phyloP scores from a whole-genome alignment of 176 grass and related monocot genomes.

The Eragrostis nindensis region DNA sequence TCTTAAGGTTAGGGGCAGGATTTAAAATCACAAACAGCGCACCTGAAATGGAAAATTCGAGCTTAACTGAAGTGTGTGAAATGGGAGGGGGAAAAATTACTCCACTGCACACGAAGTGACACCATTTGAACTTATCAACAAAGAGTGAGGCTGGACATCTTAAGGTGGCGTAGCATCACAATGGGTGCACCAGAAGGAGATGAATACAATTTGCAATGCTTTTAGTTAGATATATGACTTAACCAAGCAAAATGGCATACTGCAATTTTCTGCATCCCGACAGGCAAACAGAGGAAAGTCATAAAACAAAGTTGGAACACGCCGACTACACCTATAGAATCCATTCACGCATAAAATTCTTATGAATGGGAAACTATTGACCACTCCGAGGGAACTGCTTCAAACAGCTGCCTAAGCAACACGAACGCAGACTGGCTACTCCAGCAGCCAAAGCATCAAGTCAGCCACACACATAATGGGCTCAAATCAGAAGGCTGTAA shows the following conservation, averaged over 20 bases:
- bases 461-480: not conserved
- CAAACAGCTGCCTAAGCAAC: not conserved
- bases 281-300: not conserved
- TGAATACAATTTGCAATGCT: not conserved
- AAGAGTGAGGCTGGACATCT: not conserved
- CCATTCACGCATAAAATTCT: not conserved
- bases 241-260: not conserved
- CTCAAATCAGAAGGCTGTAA: not conserved
- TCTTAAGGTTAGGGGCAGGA: slow-evolving; percentile 75
- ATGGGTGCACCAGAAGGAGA: not conserved
- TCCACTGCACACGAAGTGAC: not conserved
- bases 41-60: slow-evolving; percentile 52
- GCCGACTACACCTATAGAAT: not conserved
- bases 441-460: not conserved
- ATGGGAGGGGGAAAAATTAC: not conserved
- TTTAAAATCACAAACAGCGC: slow-evolving; percentile 83
- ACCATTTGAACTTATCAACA: not conserved
- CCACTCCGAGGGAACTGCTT: not conserved
- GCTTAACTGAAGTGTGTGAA: not conserved
- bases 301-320: not conserved
- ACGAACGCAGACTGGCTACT: not conserved
- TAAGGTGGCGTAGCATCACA: not conserved
- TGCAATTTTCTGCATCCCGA: not conserved
- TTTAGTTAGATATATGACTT: not conserved
- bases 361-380: not conserved